Conservation (phyloP, 176 grass and related monocot species). For the Lolium multiflorum region DNA sequence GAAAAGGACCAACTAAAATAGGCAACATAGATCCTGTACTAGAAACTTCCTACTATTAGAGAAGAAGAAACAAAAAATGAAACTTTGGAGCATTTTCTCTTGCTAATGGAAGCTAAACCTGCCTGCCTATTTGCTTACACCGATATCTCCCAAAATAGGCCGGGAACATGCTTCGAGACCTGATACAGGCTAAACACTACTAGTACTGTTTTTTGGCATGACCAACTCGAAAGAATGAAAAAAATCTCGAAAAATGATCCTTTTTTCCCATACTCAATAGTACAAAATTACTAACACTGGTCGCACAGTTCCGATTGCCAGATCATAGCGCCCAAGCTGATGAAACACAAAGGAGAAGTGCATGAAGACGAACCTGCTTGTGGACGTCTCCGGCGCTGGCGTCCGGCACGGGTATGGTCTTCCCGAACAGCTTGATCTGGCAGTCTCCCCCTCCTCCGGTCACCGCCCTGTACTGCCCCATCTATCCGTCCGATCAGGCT, state of each 20-base stretch:
- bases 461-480: slow-evolving; percentile 39
- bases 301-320: background rate
- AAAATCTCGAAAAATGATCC: background rate
- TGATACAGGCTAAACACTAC: background rate
- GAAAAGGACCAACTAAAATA: no score
- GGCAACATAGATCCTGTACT: no score
- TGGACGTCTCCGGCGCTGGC: slow-evolving; percentile 34
- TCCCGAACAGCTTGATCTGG: slow-evolving; percentile 86
- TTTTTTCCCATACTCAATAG: background rate
- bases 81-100: slow-evolving; percentile 1
- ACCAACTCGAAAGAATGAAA: background rate
- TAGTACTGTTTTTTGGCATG: background rate
- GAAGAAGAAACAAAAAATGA: background rate
- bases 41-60: no score
- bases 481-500: background rate
- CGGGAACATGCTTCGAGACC: background rate
- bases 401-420: slow-evolving; percentile 68
- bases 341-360: slow-evolving; percentile 3
- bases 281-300: background rate
- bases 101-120: slow-evolving; percentile 29
- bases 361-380: slow-evolving; percentile 41
- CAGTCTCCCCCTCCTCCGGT: slow-evolving; percentile 38
- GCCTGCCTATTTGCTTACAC: background rate
- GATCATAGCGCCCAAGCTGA: background rate
- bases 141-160: background rate